These are phyloP conservation scores for Solanum tarijense DNA, from an alignment of 257 asterid species.

Conservation along the genomic window DNA sequence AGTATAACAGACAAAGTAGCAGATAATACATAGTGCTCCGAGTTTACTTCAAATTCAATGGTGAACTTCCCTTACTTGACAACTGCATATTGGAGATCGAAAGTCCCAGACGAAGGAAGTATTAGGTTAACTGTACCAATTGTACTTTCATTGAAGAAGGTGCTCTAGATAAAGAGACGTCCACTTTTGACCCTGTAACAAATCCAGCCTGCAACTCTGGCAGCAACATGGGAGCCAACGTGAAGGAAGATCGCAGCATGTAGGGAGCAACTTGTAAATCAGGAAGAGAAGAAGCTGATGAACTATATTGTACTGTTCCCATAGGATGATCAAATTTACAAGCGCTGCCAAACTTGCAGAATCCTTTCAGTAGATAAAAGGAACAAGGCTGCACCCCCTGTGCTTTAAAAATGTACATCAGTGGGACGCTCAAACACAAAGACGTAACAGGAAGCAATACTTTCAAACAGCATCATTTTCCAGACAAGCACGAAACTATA, in stretches of 20 bases:
- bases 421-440: background rate
- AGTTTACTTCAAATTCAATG: background rate
- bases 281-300: slow-evolving; percentile 33
- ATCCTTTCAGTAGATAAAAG: slow-evolving; percentile 71
- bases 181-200: slow-evolving; percentile 22
- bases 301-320: slow-evolving; percentile 30
- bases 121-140: slow-evolving; percentile 17
- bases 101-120: slow-evolving; percentile 13
- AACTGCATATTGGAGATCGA: slow-evolving; percentile 7
- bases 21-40: background rate
- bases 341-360: slow-evolving; percentile 65
- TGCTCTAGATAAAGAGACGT: slow-evolving; percentile 8
- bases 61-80: slow-evolving; percentile 1
- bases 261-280: slow-evolving; percentile 51
- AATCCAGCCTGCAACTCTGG: slow-evolving; percentile 37
- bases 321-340: slow-evolving; percentile 89
- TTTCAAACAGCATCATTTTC: background rate
- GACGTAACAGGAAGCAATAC: background rate
- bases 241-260: slow-evolving; percentile 10
- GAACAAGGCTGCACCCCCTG: slow-evolving; percentile 84
- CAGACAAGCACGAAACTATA: background rate
- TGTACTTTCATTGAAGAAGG: slow-evolving; percentile 19
- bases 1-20: background rate
- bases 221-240: slow-evolving; percentile 28
- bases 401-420: slow-evolving; percentile 12